Percentiles rank a stretch among this genome's conserved stretches.
Evolutionary conservation across 345 rosid species (phyloP).

Genomic region (Barbarea vulgaris): DNA sequence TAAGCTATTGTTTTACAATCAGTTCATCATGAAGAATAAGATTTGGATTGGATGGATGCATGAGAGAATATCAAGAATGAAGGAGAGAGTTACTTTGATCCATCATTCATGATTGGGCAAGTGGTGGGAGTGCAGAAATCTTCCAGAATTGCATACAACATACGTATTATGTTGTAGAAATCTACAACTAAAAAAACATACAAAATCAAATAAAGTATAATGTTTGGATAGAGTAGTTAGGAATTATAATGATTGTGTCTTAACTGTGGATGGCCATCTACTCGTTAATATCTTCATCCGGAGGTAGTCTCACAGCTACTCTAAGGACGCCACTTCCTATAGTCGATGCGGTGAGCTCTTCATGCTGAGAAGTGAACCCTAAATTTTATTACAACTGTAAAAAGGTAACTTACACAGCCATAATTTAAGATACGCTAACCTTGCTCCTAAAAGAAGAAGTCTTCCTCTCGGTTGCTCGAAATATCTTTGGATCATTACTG

Average conservation of each 20-base stretch:
- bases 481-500: constrained; percentile 61
- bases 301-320: constrained; percentile 92
- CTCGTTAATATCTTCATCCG: constrained; percentile 84
- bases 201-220: not conserved
- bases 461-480: constrained; percentile 64
- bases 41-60: not conserved
- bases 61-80: constrained; percentile 1
- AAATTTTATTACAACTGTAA: constrained; percentile 28
- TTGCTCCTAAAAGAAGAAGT: no score
- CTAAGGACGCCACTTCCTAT: constrained; percentile 72
- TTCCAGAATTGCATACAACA: constrained; percentile 76
- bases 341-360: constrained; percentile 69
- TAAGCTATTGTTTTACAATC: not conserved
- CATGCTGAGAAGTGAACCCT: constrained; percentile 75
- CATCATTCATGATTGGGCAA: constrained; percentile 93
- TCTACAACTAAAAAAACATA: constrained; percentile 68
- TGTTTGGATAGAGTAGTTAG: not conserved
- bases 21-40: not conserved
- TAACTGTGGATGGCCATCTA: constrained; percentile 93
- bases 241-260: constrained; percentile 14
- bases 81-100: constrained; percentile 65
- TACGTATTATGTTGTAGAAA: constrained; percentile 84
- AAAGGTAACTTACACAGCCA: not conserved
- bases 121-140: constrained; percentile 82
- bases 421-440: constrained; percentile 45